phyloP scores from a whole-genome alignment of 306 rosid genomes.

The Cucurbita ficifolia region DNA sequence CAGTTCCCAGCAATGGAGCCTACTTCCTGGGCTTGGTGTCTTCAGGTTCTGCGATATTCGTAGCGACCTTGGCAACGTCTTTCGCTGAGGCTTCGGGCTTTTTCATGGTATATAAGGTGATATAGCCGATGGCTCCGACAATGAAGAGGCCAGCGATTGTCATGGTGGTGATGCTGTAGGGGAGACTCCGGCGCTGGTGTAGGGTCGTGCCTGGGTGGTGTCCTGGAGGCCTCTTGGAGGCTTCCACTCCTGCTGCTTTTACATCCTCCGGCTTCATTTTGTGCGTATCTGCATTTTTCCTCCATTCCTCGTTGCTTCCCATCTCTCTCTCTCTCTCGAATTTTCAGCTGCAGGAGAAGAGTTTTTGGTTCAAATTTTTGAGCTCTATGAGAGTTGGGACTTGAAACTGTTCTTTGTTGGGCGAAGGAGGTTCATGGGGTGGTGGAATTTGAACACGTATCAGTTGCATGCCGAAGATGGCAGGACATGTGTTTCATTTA shows the following conservation, averaged over 20 bases:
- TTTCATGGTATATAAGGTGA: constrained; percentile 32
- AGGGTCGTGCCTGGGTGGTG: constrained; percentile 34
- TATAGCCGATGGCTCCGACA: constrained; percentile 27
- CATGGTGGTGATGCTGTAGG: constrained; percentile 22
- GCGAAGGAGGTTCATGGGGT: not conserved
- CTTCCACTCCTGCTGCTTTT: constrained; percentile 49
- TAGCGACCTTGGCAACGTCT: constrained; percentile 52
- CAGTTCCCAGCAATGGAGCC: no score
- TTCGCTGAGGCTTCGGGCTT: constrained; percentile 54
- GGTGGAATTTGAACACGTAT: not conserved
- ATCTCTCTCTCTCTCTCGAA: not conserved
- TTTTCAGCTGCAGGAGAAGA: not conserved
- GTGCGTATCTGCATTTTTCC: constrained; percentile 43
- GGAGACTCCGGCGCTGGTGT: constrained; percentile 53
- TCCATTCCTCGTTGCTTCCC: constrained; percentile 39
- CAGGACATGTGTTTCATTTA: not conserved
- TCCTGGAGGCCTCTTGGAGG: constrained; percentile 50
- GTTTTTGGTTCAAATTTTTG: not conserved
- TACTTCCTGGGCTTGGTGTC: constrained; percentile 32
- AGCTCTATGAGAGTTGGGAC: not conserved
- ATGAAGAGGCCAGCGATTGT: constrained; percentile 28
- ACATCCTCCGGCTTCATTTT: constrained; percentile 42
- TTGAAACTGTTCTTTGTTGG: not conserved
- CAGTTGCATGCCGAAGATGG: not conserved
- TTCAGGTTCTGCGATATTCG: constrained; percentile 28